A percentile compares a stretch with the other conserved stretches of the same genome.
Conservation (phyloP, 2,329 filamentous ascomycete genomes). For the Tolypocladium album region DNA sequence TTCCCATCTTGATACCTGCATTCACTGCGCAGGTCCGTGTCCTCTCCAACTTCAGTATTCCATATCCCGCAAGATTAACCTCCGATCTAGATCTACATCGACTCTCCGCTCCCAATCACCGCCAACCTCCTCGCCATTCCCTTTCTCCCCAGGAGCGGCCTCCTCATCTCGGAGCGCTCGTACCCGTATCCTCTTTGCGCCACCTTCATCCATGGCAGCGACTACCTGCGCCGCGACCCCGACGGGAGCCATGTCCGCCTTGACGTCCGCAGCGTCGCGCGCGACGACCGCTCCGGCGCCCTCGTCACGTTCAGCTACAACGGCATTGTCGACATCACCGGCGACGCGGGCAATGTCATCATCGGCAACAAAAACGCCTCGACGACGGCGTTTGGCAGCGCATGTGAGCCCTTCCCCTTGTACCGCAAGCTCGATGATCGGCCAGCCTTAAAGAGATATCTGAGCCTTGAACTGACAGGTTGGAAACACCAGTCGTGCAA, state of each 20-base stretch:
- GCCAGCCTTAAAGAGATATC: not conserved
- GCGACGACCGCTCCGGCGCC: constrained; percentile 14
- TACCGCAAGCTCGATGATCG: not conserved
- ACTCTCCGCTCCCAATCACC: constrained; percentile 19
- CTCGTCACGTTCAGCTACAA: constrained; percentile 26
- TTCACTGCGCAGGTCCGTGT: not conserved
- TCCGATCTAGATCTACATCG: constrained; percentile 10
- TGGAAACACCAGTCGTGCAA: not conserved
- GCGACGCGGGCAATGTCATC: constrained; percentile 21
- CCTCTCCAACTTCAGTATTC: not conserved
- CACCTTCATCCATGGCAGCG: constrained; percentile 25
- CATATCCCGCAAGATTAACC: not conserved
- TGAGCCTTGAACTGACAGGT: not conserved
- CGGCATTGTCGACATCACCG: constrained; percentile 23
- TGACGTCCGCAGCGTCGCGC: constrained; percentile 24
- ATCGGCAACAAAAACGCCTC: constrained; percentile 21
- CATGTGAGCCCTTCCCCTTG: not conserved
- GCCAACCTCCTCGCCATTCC: constrained; percentile 21
- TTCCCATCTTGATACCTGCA: not conserved
- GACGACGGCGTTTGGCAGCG: constrained; percentile 15
- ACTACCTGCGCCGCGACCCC: constrained; percentile 28
- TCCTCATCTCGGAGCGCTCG: constrained; percentile 21
- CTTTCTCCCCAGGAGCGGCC: constrained; percentile 17
- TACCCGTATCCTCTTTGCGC: constrained; percentile 25
- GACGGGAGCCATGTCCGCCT: constrained; percentile 24